Evolutionary conservation across 768 basidiomycete genomes (phyloP), one percentile per base, ranked within the genome.

Genomic region (Boletellus sp.): DNA sequence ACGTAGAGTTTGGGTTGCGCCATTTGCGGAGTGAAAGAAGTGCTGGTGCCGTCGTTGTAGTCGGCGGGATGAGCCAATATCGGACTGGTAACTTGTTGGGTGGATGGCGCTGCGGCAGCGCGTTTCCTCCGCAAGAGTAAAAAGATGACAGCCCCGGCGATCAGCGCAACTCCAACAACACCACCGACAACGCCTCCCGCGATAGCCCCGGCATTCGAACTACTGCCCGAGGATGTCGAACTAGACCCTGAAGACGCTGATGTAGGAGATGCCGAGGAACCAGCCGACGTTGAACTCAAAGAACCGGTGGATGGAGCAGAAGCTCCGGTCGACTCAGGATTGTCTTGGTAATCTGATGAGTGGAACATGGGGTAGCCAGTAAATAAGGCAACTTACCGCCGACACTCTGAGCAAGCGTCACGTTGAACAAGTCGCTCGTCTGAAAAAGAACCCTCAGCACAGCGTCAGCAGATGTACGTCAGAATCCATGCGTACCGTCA

Each of bases 181-280:
- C 85, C 84, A 35, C 84, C 84, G 0, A 78, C 80, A 33, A 85
- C 84, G 17, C 79, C 80, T 2, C 82, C 83, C 3, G 78, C 73
- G 35, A 85, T 84, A 7, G 80, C 79, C 3, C 78, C 82, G 1
- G 76, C 68, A 55, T 79, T 68, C 16, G 55, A 47, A n/a, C 12
- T 47, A 19, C 34, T 53, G 42, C 56, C 39, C 37, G 52, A 32
- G 20, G 47, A 24, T 6, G 56, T 6, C 20, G 54, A 23, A 16
- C 41, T 28, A 13, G 53, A 28, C 17, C 42, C 13, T n/a, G 61
- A 42, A n/a, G 60, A 44, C 1, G 56, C 24, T 10, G 48, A 28
- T 4, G 53, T 55, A 11, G 57, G 47, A n/a, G 57, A 42, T 17
- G 63, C 52, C 13, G 66, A 17, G 16, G 41, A 37, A 54, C 48